Conservation (phyloP, 2,329 filamentous ascomycete genomes). For the Chlorencoelia australis region DNA sequence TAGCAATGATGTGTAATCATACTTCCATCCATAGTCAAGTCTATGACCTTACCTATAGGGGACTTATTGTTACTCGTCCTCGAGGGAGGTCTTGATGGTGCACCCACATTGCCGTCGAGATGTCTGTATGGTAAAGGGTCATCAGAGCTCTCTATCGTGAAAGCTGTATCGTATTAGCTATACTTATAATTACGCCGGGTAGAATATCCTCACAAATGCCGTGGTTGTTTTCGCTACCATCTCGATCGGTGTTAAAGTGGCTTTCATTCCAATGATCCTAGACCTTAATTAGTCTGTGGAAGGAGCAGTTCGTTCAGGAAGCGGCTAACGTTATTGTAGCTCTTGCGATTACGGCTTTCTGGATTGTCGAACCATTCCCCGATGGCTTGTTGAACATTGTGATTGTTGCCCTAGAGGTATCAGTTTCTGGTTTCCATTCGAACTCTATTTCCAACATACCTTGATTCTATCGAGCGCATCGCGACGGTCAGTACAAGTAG, state of each 20-base stretch:
- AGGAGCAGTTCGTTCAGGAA: too few species aligned
- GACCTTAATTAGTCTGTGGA: too few species aligned
- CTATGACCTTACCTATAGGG: constrained; percentile 42
- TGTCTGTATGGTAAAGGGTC: constrained; percentile 3
- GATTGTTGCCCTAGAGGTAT: constrained; percentile 33
- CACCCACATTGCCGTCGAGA: constrained; percentile 1
- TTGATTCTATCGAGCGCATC: constrained; percentile 23
- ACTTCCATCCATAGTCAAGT: constrained; percentile 34
- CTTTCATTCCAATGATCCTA: constrained; percentile 48
- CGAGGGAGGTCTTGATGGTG: constrained; percentile 49
- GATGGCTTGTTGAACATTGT: constrained; percentile 39
- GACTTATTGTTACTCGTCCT: constrained; percentile 45
- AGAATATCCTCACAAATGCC: constrained; percentile 34
- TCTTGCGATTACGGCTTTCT: constrained; percentile 20
- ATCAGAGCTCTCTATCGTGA: constrained; percentile 8
- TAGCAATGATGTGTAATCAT: neutral
- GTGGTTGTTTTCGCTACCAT: constrained; percentile 36
- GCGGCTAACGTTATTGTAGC: too few species aligned
- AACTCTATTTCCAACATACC: constrained; percentile 8
- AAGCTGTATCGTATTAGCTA: constrained; percentile 1
- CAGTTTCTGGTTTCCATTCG: constrained; percentile 7
- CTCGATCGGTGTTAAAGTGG: constrained; percentile 41
- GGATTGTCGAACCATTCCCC: constrained; percentile 43
- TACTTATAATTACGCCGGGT: too few species aligned
- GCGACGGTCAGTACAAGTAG: too few species aligned